A percentile compares a stretch with the other conserved stretches of the same genome.
Conservation (phyloP, 768 basidiomycete species). For the Leccinellum albellum region DNA sequence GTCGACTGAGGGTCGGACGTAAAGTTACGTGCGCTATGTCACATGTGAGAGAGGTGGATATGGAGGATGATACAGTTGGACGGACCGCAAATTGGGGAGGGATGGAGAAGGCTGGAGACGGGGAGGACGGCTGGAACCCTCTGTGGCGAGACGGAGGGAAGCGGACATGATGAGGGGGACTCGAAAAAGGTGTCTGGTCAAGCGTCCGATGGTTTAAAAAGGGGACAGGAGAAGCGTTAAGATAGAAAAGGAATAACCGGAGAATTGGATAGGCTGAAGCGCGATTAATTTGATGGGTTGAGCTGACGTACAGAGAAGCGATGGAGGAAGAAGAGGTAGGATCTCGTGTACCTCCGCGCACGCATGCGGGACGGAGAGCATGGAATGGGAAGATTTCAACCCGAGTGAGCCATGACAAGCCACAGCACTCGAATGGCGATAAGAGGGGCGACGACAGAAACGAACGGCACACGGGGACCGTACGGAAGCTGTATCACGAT, state of each 20-base stretch:
- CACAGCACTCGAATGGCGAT: constrained; percentile 9
- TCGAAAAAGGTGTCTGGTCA: constrained; percentile 29
- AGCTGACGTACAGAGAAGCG: constrained; percentile 37
- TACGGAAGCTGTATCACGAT: not conserved
- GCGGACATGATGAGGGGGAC: constrained; percentile 27
- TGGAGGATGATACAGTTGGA: not conserved
- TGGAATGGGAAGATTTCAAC: constrained; percentile 14
- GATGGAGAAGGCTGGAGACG: constrained; percentile 65
- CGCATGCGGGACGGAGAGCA: constrained; percentile 19
- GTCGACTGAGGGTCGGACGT: constrained; percentile 29
- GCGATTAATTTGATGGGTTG: constrained; percentile 31
- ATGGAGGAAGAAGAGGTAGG: constrained; percentile 18
- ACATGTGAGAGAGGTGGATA: constrained; percentile 10
- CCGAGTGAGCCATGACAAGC: constrained; percentile 14
- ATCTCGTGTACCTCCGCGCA: constrained; percentile 24
- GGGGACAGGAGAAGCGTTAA: constrained; percentile 28
- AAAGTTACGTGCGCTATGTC: constrained; percentile 22
- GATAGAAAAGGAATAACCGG: constrained; percentile 33
- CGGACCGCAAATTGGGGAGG: constrained; percentile 65
- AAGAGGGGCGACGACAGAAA: constrained; percentile 9
- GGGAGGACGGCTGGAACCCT: constrained; percentile 34
- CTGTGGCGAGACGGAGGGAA: constrained; percentile 23
- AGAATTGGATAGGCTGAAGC: constrained; percentile 29
- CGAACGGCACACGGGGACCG: constrained; percentile 2
- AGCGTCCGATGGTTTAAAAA: constrained; percentile 30